A percentile compares a stretch with the other conserved stretches of the same genome.
Evolutionary conservation across 208 protist genomes (phyloP).

Genomic region (Crithidia sp.): DNA sequence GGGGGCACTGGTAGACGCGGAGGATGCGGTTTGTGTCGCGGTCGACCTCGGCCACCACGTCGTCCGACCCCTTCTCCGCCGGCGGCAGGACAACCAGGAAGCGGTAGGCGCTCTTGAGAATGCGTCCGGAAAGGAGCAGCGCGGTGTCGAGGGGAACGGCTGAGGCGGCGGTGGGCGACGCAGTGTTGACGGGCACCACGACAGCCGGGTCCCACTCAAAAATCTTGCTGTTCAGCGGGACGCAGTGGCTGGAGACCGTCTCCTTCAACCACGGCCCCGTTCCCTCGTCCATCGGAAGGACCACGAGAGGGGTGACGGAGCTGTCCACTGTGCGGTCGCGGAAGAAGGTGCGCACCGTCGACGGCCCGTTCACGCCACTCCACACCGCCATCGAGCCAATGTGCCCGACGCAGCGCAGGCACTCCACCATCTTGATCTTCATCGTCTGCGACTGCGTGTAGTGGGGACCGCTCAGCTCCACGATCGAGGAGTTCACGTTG

Average conservation of each 20-base stretch:
- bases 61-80: slow-evolving; percentile 57
- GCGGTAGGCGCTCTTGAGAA: slow-evolving; percentile 71
- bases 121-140: slow-evolving; percentile 48
- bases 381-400: slow-evolving; percentile 66
- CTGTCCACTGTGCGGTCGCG: slow-evolving; percentile 31
- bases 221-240: slow-evolving; percentile 44
- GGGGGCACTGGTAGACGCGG: slow-evolving; percentile 78
- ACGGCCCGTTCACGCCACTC: slow-evolving; percentile 29
- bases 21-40: slow-evolving; percentile 57
- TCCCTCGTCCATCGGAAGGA: slow-evolving; percentile 87
- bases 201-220: slow-evolving; percentile 70
- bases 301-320: slow-evolving; percentile 48
- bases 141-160: slow-evolving; percentile 52
- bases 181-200: slow-evolving; percentile 35
- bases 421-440: slow-evolving; percentile 43
- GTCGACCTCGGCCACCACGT: slow-evolving; percentile 69
- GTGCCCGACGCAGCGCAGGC: slow-evolving; percentile 71
- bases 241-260: slow-evolving; percentile 39
- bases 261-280: slow-evolving; percentile 88
- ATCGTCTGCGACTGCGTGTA: slow-evolving; percentile 52
- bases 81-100: slow-evolving; percentile 67
- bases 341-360: slow-evolving; percentile 34
- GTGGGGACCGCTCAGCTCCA: slow-evolving; percentile 66
- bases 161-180: neutral
- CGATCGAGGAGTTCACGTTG: slow-evolving; percentile 55